Base-by-base conservation (phyloP, 352 stramenopile species). In the Plasmopara viticola region DNA sequence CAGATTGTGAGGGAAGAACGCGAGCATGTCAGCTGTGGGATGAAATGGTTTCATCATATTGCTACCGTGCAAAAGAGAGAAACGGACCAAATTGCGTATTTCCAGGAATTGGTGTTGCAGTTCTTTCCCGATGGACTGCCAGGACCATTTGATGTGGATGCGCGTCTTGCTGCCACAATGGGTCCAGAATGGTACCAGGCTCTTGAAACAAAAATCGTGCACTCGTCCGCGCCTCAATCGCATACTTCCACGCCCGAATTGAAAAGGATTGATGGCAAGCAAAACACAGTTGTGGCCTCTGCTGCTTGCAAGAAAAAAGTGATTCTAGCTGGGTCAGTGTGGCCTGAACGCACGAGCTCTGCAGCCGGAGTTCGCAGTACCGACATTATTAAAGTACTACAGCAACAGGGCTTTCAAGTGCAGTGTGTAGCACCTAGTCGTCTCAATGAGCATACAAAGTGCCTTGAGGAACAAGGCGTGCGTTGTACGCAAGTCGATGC, bases 321-420 rank as follows among this genome's bases (percentile, higher is more conserved):
- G 20, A 66, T 94, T 47, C 41, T 94, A 18, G 64, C 73, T 0
- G 83, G 83, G 0, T 82, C 70, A 0, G 83, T 94, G 28, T 95
- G 82, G 86, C 87, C 88, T 7, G 85, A 96, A 60, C 78, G 81
- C 6, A 93, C 87, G 35, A 90, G 79, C 48, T 95, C 85, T 2
- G 89, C 89, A 2, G 89, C 89, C 13, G 89, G 89, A 9, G 87
- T 94, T 7, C 74, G 87, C 28, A 96, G 81, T 18, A 72, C 68
- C 17, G 80, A 90, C 45, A 59, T 94, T 28, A 87, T 94, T 48
- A 62, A 60, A 44, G 72, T 87, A 28, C 64, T 90, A 31, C 76
- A 86, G 40, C 57, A 65, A 2, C 61, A 78, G 15, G 78, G 80
- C 13, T 94, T 74, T 30, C 61, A 84, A 13, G 79, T 94, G 14